Conservation (phyloP, 345 rosid species). For the Garcia nutans region DNA sequence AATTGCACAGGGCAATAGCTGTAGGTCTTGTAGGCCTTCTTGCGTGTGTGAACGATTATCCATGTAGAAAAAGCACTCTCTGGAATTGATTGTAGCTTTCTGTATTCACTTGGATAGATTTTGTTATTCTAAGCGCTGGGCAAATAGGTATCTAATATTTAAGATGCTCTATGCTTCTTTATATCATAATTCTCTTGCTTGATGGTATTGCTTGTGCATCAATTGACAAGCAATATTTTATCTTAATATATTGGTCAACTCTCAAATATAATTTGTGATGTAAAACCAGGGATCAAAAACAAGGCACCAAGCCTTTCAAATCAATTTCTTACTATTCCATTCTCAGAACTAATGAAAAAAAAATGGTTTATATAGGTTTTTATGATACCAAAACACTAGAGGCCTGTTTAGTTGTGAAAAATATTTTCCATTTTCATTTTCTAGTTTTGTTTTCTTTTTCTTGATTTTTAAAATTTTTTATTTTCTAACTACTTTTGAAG, state of each 20-base stretch:
- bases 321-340: no score
- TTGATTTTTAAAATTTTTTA: no score
- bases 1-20: background rate
- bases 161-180: background rate
- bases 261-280: slow-evolving; percentile 9
- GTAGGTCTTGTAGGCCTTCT: background rate
- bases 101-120: background rate
- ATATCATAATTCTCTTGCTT: slow-evolving; percentile 5
- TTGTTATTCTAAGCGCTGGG: slow-evolving; percentile 1
- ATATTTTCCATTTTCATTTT: no score
- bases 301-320: no score
- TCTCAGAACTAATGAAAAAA: no score
- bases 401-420: no score
- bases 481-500: no score
- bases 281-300: no score
- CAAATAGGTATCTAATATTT: background rate
- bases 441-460: no score
- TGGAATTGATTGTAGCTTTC: background rate
- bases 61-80: background rate
- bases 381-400: no score
- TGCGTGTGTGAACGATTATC: background rate
- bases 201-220: background rate
- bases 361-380: no score
- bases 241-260: slow-evolving; percentile 5
- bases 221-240: background rate